Percentiles rank a stretch among this genome's conserved stretches.
phyloP scores from a whole-genome alignment of 352 stramenopile genomes.

The Pythium chondricola region DNA sequence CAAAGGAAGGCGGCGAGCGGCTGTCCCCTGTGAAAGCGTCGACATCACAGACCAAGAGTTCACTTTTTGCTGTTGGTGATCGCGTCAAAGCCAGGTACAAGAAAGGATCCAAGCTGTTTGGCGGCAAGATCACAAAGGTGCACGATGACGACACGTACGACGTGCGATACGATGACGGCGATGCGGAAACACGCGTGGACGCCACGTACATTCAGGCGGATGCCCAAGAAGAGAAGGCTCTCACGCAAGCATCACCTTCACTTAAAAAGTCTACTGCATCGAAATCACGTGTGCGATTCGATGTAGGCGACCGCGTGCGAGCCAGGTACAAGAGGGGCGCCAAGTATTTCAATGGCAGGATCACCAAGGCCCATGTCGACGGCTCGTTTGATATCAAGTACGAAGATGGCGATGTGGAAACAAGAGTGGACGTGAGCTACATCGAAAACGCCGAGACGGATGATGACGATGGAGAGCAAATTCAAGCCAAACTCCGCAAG shows the following conservation, averaged over 20 bases:
- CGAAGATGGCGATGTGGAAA: constrained; percentile 54
- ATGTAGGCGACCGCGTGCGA: constrained; percentile 18
- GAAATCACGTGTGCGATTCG: constrained; percentile 13
- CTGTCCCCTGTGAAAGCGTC: constrained; percentile 19
- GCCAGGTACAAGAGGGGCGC: constrained; percentile 41
- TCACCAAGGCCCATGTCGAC: constrained; percentile 45
- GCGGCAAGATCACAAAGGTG: constrained; percentile 39
- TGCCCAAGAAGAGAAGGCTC: constrained; percentile 29
- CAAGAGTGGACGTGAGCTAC: constrained; percentile 12
- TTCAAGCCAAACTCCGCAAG: constrained; percentile 1
- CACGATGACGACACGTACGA: constrained; percentile 61
- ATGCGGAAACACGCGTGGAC: constrained; percentile 35
- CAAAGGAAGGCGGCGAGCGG: constrained; percentile 1
- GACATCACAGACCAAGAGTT: not conserved
- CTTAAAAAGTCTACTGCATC: constrained; percentile 1
- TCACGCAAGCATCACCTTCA: not conserved
- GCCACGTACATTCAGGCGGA: constrained; percentile 12
- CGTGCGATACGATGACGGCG: constrained; percentile 65
- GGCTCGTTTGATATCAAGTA: constrained; percentile 64
- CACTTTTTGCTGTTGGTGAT: constrained; percentile 17
- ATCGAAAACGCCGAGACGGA: constrained; percentile 27
- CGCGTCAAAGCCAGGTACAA: constrained; percentile 44
- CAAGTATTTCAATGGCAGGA: constrained; percentile 41
- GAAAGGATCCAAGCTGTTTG: constrained; percentile 35
- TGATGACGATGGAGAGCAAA: constrained; percentile 24